phyloP scores from a whole-genome alignment of 1,139 yeast species.

The Saccharomyces pastorianus region DNA sequence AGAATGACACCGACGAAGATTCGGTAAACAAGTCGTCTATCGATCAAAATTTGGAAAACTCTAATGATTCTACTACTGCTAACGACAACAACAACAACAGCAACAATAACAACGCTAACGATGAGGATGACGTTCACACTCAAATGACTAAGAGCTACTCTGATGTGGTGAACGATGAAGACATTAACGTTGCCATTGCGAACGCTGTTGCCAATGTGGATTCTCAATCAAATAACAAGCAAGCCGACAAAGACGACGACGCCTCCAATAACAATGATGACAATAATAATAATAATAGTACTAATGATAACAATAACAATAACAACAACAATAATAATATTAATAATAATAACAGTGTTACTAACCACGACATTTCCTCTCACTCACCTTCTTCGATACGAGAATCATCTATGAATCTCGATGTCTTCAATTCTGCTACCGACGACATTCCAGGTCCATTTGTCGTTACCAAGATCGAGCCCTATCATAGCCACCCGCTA shows the following conservation, averaged over 20 bases:
- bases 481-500: slow-evolving; percentile 31
- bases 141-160: slow-evolving; percentile 6
- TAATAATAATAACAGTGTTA: slow-evolving; percentile 2
- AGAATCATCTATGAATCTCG: slow-evolving; percentile 3
- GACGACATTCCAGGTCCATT: slow-evolving; percentile 25
- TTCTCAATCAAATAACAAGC: slow-evolving; percentile 4
- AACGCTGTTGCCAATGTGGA: slow-evolving; percentile 19
- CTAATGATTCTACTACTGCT: neutral
- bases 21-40: neutral
- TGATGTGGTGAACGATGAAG: slow-evolving; percentile 13
- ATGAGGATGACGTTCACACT: slow-evolving; percentile 2
- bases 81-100: neutral
- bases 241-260: slow-evolving; percentile 19
- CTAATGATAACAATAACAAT: too few species aligned
- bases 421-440: slow-evolving; percentile 3
- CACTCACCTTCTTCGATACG: slow-evolving; percentile 1
- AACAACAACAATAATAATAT: neutral
- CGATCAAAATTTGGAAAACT: neutral
- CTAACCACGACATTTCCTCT: slow-evolving; percentile 2
- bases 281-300: too few species aligned
- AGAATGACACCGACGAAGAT: slow-evolving; percentile 4
- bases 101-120: neutral
- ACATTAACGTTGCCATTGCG: slow-evolving; percentile 28
- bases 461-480: slow-evolving; percentile 31
- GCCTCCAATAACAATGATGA: slow-evolving; percentile 11